Percentiles rank a stretch among this genome's conserved stretches.
Evolutionary conservation across 2,329 filamentous ascomycete genomes (phyloP).

Genomic region (Ophiosphaerella narmari): DNA sequence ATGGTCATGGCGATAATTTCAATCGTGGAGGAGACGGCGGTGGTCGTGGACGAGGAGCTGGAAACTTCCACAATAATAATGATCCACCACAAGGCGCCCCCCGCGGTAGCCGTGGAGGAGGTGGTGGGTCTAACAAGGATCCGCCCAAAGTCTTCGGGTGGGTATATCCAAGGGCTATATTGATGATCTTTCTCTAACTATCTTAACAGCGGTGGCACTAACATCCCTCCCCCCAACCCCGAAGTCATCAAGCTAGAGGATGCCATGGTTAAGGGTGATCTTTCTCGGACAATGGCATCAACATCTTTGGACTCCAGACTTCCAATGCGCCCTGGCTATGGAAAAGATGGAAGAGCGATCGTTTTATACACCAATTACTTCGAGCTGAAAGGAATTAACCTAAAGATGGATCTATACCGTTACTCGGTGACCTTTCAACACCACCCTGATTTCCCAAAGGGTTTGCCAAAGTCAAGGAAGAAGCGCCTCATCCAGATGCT

Average conservation of each 20-base stretch:
- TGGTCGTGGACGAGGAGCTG: constrained; percentile 10
- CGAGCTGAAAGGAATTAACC: constrained; percentile 39
- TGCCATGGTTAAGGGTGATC: constrained; percentile 33
- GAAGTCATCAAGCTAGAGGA: constrained; percentile 38
- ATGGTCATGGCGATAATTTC: constrained; percentile 12
- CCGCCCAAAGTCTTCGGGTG: constrained; percentile 28
- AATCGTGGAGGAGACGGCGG: constrained; percentile 19
- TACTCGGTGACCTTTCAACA: constrained; percentile 38
- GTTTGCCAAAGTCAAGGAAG: constrained; percentile 49
- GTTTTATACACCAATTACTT: constrained; percentile 51
- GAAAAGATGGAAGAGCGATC: constrained; percentile 43
- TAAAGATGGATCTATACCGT: constrained; percentile 27
- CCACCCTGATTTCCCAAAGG: constrained; percentile 25
- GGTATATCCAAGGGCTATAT: constrained; percentile 1
- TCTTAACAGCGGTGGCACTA: constrained; percentile 24
- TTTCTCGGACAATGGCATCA: constrained; percentile 26
- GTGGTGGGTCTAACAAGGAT: constrained; percentile 12
- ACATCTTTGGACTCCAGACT: constrained; percentile 27
- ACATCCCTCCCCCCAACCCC: constrained; percentile 39
- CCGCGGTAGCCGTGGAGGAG: constrained; percentile 15
- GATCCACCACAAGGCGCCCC: constrained; percentile 5
- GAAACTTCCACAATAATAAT: too few species aligned
- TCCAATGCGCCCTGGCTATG: constrained; percentile 38
- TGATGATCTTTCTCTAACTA: not conserved
- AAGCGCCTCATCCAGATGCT: constrained; percentile 56